Evolutionary conservation across 176 grass and related monocot species (phyloP).

Genomic region (Phoenix dactylifera): DNA sequence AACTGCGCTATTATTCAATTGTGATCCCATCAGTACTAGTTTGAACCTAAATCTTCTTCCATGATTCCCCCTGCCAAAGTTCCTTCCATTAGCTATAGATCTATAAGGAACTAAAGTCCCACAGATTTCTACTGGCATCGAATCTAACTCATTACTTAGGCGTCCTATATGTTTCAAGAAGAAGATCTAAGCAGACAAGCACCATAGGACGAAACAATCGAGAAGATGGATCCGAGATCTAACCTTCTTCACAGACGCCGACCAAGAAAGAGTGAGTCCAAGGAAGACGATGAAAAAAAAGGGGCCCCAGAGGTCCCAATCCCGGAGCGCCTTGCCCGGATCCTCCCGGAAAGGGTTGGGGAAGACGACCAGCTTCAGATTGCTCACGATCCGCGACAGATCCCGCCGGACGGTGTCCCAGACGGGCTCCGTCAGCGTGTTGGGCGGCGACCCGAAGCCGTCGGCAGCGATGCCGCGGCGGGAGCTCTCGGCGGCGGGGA

Average conservation of each 20-base stretch:
- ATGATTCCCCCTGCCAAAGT: no score
- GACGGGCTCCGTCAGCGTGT: slow-evolving; percentile 5
- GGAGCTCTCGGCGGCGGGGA: background rate
- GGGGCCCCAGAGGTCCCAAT: slow-evolving; percentile 11
- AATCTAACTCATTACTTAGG: no score
- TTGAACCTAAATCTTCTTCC: no score
- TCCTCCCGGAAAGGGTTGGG: slow-evolving; percentile 4
- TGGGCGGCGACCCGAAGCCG: background rate
- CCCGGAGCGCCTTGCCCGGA: slow-evolving; percentile 12
- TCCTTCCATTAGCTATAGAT: no score
- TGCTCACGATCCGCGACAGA: slow-evolving; percentile 10
- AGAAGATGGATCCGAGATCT: no score
- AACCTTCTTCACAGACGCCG: slow-evolving; percentile 9
- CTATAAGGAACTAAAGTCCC: no score
- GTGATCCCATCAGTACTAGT: no score
- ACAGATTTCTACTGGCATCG: no score
- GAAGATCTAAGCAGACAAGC: no score
- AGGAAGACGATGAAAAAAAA: slow-evolving; percentile 4
- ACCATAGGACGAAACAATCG: no score
- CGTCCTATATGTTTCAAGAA: no score
- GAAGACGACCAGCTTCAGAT: slow-evolving; percentile 5
- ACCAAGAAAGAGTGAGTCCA: slow-evolving; percentile 2
- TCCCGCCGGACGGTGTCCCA: slow-evolving; percentile 5
- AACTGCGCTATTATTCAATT: no score
- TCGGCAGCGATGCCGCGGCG: background rate